Base-by-base conservation (phyloP, 495 filamentous ascomycete species). In the Bacidia rubella region DNA sequence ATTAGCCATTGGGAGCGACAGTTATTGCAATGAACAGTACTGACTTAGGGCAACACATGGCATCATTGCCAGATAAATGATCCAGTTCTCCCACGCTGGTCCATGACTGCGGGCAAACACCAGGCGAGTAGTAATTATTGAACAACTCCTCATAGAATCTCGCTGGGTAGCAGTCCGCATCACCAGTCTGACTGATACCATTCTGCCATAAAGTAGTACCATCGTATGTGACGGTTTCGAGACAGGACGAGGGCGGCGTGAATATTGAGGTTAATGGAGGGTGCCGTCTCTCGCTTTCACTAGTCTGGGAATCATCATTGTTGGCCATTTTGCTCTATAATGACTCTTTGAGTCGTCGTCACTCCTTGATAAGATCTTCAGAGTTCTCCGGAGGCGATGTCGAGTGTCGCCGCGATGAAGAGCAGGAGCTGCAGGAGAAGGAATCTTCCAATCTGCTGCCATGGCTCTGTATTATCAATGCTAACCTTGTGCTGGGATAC, bases 191-290 rank as follows among this genome's bases (percentile, higher is more conserved):
- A 17, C 44, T 39, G 25, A 57, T 21, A 23, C 55, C 55, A 24
- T 53, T 53, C 51, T 57, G 51, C 55, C 55, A 57, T 2, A 57
- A 45, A 10, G 19, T 38, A 15, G 25, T 32, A n/a, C 55, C 55
- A 40, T 57, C 55, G 44, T 54, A 57, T 19, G 55, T 57, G 17
- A 57, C 35, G 4, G 44, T 40, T 15, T 40, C 15, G 1, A 49
- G 45, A 39, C 55, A 57, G 20, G 35, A 41, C 5, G 55, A 23
- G 1, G 55, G 55, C 3, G 55, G 55, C 7, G 55, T 57, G 39
- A 57, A 57, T 32, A 54, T 54, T 11, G 51, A 50, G n/a, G 46
- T 54, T 23, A 57, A 27, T n/a, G 53, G 46, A 23, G 44, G 44
- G 24, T 47, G 44, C 15, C n/a, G 7, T 25, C 24, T 47, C 5